These are phyloP conservation scores for Pyrenochaeta sp. DNA, from an alignment of 2,329 filamentous ascomycete genomes.

Conservation along the genomic window DNA sequence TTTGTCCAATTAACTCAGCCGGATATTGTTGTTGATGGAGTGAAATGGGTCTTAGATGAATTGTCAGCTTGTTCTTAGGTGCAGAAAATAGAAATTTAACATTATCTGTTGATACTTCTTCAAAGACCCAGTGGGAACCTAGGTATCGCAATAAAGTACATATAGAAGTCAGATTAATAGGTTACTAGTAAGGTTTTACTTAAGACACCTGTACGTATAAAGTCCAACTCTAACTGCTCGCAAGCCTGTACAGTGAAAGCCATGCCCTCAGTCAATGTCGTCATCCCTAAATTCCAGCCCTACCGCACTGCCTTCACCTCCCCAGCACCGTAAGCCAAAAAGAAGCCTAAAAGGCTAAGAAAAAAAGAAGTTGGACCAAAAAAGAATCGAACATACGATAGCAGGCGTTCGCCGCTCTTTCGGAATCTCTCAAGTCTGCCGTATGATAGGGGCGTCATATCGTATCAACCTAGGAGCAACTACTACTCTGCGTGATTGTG, in stretches of 20 bases:
- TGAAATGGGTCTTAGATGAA: constrained; percentile 42
- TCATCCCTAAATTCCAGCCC: no score
- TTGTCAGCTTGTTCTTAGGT: constrained; percentile 14
- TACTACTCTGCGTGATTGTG: background rate
- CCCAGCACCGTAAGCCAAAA: background rate
- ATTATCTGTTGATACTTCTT: no score
- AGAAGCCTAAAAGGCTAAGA: background rate
- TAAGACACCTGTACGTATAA: no score
- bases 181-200: no score
- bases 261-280: no score
- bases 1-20: constrained; percentile 49
- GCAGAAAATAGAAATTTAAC: background rate
- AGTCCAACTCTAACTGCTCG: no score
- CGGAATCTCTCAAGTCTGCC: background rate
- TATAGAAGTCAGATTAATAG: no score
- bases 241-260: no score
- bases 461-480: background rate
- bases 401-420: background rate
- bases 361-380: background rate
- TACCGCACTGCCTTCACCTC: background rate
- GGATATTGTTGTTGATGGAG: constrained; percentile 45
- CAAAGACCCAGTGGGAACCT: no score
- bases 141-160: no score
- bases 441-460: background rate
- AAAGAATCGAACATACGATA: constrained; percentile 4